Conservation (phyloP, 257 asterid species). For the Capsicum pubescens region DNA sequence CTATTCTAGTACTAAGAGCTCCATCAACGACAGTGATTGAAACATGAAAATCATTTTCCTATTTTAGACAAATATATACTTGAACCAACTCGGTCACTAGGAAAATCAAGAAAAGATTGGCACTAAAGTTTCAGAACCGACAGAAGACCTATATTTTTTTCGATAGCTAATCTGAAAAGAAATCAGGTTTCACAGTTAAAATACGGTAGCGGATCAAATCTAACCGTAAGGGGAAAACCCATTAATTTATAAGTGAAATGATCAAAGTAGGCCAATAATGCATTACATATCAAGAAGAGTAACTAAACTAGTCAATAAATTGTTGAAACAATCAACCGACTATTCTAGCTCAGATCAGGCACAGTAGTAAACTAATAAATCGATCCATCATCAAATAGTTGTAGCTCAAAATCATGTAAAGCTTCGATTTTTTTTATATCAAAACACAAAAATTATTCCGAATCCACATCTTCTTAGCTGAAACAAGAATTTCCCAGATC, state of each 20-base stretch:
- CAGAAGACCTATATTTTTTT: not conserved
- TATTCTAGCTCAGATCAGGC: not conserved
- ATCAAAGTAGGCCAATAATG: not conserved
- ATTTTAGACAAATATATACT: conserved; percentile 4
- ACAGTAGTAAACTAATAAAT: not conserved
- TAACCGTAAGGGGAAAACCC: not conserved
- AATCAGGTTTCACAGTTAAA: not conserved
- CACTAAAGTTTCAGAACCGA: not conserved
- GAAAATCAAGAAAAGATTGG: not conserved
- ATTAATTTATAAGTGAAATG: not conserved
- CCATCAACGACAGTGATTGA: not conserved
- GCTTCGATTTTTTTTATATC: not conserved
- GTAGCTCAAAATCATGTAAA: conserved; percentile 11
- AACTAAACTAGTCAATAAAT: not conserved
- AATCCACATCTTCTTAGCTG: not conserved
- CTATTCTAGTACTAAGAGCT: not conserved
- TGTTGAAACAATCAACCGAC: too few relatives aligned
- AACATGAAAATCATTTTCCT: not conserved
- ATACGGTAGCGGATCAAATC: not conserved
- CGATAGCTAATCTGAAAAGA: not conserved
- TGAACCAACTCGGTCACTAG: not conserved
- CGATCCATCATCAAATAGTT: not conserved
- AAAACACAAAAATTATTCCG: not conserved
- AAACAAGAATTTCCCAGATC: not conserved
- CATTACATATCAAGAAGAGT: not conserved